phyloP scores from a whole-genome alignment of 345 rosid species.

The Erodium maritimum region DNA sequence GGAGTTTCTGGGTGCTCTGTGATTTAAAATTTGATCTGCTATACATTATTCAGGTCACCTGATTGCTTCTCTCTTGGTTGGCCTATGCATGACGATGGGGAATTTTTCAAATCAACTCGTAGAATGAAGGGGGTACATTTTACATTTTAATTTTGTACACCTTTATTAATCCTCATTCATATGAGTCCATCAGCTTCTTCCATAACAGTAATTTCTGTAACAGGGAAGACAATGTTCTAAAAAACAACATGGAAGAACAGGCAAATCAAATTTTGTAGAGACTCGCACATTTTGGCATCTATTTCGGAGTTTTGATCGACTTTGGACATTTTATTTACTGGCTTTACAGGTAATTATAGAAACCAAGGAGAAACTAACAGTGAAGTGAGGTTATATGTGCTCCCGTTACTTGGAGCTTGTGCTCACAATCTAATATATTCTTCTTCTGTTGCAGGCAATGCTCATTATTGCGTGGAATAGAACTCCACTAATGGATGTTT shows the following conservation, averaged over 20 bases:
- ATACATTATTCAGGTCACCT: constrained; percentile 46
- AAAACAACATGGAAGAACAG: constrained; percentile 49
- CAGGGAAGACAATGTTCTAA: constrained; percentile 46
- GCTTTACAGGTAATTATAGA: constrained; percentile 59
- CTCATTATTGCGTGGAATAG: constrained; percentile 70
- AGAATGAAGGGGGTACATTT: constrained; percentile 29
- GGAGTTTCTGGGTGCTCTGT: background rate
- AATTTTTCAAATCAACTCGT: constrained; percentile 71
- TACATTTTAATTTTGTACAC: no score
- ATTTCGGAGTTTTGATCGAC: constrained; percentile 83
- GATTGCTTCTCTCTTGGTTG: constrained; percentile 99
- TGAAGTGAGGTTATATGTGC: constrained; percentile 5
- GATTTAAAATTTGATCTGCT: constrained; percentile 10
- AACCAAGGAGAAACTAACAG: background rate
- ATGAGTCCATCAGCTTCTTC: background rate
- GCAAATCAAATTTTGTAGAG: constrained; percentile 90
- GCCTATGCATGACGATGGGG: constrained; percentile 99
- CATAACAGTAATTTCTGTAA: constrained; percentile 7
- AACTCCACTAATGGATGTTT: constrained; percentile 41
- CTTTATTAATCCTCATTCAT: constrained; percentile 4
- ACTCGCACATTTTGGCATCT: constrained; percentile 93
- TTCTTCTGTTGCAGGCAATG: constrained; percentile 48
- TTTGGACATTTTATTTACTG: constrained; percentile 86
- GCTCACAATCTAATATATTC: background rate
- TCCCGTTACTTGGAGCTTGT: constrained; percentile 3